Evolutionary conservation across 2,329 filamentous ascomycete genomes (phyloP).

Genomic region (Colletotrichum cordylinicola): DNA sequence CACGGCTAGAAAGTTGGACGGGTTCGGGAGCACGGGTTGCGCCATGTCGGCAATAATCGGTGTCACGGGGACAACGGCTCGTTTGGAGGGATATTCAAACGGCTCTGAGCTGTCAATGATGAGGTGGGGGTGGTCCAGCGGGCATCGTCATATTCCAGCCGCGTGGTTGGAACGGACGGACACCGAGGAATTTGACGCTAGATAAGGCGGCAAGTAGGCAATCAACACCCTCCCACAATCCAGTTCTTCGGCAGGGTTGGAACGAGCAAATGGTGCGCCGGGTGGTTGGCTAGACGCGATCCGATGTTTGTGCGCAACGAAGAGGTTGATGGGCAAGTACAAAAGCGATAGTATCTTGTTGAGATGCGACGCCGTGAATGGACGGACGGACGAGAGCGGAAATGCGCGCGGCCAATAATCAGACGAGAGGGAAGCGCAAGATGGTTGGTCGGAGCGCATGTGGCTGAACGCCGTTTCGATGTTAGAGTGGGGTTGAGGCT

Average conservation of each 20-base stretch:
- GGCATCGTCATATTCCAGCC: background rate
- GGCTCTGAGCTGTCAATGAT: background rate
- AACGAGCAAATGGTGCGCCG: background rate
- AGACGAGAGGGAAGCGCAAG: too few species aligned
- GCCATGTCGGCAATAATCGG: conserved; percentile 41
- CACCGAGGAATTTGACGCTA: background rate
- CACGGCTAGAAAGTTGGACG: conserved; percentile 69
- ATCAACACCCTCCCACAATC: background rate
- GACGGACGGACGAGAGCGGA: background rate
- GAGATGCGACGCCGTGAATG: background rate
- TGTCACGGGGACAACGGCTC: background rate
- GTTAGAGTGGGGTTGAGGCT: background rate
- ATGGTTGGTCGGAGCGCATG: conserved; percentile 5
- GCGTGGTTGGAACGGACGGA: background rate
- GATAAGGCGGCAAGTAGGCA: background rate
- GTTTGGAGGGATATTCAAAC: background rate
- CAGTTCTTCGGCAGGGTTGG: background rate
- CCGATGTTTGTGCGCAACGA: background rate
- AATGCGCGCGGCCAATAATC: background rate
- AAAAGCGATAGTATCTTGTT: background rate
- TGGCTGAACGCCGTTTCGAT: background rate
- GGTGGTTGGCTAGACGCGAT: background rate
- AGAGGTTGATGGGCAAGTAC: background rate
- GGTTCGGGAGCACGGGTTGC: conserved; percentile 53
- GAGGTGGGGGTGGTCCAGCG: background rate